A percentile compares a stretch with the other conserved stretches of the same genome.
These are phyloP conservation scores for Achaetomium macrosporum DNA, from an alignment of 2,329 filamentous ascomycete genomes.

Conservation along the genomic window DNA sequence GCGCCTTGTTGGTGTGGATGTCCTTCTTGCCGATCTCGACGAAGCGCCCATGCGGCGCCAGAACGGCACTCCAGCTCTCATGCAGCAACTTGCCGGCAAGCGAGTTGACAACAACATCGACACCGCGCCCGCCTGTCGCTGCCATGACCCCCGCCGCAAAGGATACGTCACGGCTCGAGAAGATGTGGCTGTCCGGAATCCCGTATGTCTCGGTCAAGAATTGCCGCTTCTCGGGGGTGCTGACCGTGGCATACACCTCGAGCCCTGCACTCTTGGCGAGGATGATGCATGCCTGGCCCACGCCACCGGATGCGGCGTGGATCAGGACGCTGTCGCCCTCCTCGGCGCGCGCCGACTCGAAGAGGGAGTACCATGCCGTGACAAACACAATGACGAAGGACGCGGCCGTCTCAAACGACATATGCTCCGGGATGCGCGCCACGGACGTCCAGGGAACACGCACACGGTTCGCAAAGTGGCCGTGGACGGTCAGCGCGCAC, in stretches of 20 bases:
- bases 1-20: slow-evolving; percentile 32
- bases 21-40: slow-evolving; percentile 19
- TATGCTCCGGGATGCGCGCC: slow-evolving; percentile 28
- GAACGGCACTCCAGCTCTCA: slow-evolving; percentile 38
- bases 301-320: slow-evolving; percentile 31
- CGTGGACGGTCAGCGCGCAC: slow-evolving; percentile 9
- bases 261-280: slow-evolving; percentile 27
- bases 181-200: slow-evolving; percentile 31
- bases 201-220: slow-evolving; percentile 28
- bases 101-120: slow-evolving; percentile 38
- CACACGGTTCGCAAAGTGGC: slow-evolving; percentile 18
- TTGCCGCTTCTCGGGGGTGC: slow-evolving; percentile 32
- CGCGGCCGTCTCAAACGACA: slow-evolving; percentile 33
- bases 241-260: slow-evolving; percentile 34
- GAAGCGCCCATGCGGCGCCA: slow-evolving; percentile 14
- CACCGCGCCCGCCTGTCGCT: slow-evolving; percentile 29
- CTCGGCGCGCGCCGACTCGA: slow-evolving; percentile 22
- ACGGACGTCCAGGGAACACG: slow-evolving; percentile 20
- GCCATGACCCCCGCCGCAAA: slow-evolving; percentile 30
- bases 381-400: slow-evolving; percentile 31
- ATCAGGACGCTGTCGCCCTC: slow-evolving; percentile 27
- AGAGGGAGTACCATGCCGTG: slow-evolving; percentile 26
- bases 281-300: slow-evolving; percentile 31
- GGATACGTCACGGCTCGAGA: slow-evolving; percentile 29
- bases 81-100: slow-evolving; percentile 37